Conservation (phyloP, 129 eudicot genomes). For the Tagetes patula region DNA sequence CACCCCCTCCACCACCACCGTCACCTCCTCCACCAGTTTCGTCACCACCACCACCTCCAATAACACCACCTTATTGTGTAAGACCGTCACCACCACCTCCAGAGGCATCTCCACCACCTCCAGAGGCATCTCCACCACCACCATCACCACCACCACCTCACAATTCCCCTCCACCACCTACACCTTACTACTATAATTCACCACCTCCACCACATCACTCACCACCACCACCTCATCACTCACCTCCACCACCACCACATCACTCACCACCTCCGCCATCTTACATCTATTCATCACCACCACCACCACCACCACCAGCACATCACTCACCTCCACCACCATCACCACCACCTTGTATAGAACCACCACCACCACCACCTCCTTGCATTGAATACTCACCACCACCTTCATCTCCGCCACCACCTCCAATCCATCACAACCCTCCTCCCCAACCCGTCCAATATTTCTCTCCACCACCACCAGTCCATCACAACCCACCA, state of each 20-base stretch:
- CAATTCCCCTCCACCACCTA: slow-evolving; percentile 54
- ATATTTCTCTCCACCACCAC: slow-evolving; percentile 44
- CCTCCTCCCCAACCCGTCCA: slow-evolving; percentile 41
- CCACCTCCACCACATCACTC: slow-evolving; percentile 58
- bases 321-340: slow-evolving; percentile 46
- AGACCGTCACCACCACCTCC: slow-evolving; percentile 11
- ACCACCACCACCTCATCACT: slow-evolving; percentile 50
- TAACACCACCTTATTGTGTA: slow-evolving; percentile 39
- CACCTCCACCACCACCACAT: slow-evolving; percentile 50
- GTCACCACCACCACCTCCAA: slow-evolving; percentile 38
- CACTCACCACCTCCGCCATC: slow-evolving; percentile 36
- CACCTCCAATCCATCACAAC: slow-evolving; percentile 31
- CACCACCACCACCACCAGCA: slow-evolving; percentile 25
- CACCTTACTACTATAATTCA: slow-evolving; percentile 37
- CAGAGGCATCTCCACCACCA: slow-evolving; percentile 23
- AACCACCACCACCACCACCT: slow-evolving; percentile 45
- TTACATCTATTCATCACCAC: slow-evolving; percentile 39
- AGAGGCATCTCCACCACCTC: slow-evolving; percentile 2
- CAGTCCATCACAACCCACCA: slow-evolving; percentile 44
- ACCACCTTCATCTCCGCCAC: slow-evolving; percentile 35
- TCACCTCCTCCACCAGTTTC: slow-evolving; percentile 41
- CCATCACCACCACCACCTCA: slow-evolving; percentile 48
- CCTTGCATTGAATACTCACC: slow-evolving; percentile 44
- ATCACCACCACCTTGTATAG: slow-evolving; percentile 42
- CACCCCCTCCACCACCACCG: slow-evolving; percentile 32